These are phyloP conservation scores for Chaetomium sp. DNA, from an alignment of 2,329 filamentous ascomycete species.

Conservation along the genomic window DNA sequence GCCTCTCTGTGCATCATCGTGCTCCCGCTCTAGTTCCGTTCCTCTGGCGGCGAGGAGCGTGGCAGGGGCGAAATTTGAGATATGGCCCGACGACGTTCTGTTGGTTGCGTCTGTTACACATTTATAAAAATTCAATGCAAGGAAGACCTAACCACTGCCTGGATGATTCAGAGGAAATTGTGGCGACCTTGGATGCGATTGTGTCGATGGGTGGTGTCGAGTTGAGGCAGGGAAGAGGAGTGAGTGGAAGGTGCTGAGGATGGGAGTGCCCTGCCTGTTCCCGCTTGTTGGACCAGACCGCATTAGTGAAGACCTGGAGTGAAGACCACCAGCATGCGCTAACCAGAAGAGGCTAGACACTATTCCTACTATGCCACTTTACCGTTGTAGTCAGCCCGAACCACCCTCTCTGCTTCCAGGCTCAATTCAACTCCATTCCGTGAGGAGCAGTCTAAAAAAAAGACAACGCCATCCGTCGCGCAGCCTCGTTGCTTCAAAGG, in stretches of 20 bases:
- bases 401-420: slow-evolving; percentile 22
- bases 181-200: not conserved
- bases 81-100: not conserved
- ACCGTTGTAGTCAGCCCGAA: slow-evolving; percentile 17
- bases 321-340: not conserved
- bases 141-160: not conserved
- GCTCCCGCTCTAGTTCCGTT: not conserved
- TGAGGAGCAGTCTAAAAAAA: slow-evolving; percentile 24
- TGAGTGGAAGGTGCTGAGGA: not conserved
- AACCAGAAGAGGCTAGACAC: slow-evolving; percentile 10
- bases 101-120: slow-evolving; percentile 13
- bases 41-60: slow-evolving; percentile 8
- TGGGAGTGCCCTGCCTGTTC: not conserved
- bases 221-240: not conserved
- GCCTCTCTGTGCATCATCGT: slow-evolving; percentile 11
- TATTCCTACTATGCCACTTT: slow-evolving; percentile 11
- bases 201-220: not conserved
- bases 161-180: not conserved
- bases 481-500: slow-evolving; percentile 19
- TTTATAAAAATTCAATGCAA: not conserved
- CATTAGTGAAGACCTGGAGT: not conserved
- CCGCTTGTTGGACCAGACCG: not conserved
- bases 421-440: slow-evolving; percentile 30
- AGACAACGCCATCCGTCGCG: slow-evolving; percentile 22
- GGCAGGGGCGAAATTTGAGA: slow-evolving; percentile 5